Evolutionary conservation across 148 eudicot genomes (phyloP).

Genomic region (Chenopodium quinoa): DNA sequence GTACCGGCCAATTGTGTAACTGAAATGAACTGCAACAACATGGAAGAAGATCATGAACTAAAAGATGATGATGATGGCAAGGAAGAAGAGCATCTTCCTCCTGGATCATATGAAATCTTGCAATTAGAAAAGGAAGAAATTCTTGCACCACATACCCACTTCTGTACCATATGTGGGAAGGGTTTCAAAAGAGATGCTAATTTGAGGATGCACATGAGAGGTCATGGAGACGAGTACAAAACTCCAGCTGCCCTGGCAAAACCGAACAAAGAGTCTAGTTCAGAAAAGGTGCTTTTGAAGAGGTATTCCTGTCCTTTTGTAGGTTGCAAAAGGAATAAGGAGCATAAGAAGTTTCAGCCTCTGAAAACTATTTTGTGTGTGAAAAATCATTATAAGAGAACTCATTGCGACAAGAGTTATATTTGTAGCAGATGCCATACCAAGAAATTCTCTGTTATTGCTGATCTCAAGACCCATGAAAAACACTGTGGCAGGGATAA

Average conservation of each 20-base stretch:
- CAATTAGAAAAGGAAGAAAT: slow-evolving; percentile 95
- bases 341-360: slow-evolving; percentile 91
- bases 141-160: slow-evolving; percentile 96
- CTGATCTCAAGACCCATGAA: slow-evolving; percentile 95
- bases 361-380: slow-evolving; percentile 88
- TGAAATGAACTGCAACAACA: slow-evolving; percentile 37
- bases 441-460: slow-evolving; percentile 89
- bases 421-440: slow-evolving; percentile 86
- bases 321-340: slow-evolving; percentile 94
- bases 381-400: slow-evolving; percentile 92
- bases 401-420: slow-evolving; percentile 92
- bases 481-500: slow-evolving; percentile 95
- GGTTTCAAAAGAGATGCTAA: slow-evolving; percentile 98
- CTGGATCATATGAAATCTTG: slow-evolving; percentile 83
- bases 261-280: slow-evolving; percentile 65
- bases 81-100: slow-evolving; percentile 89
- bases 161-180: slow-evolving; percentile 89
- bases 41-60: slow-evolving; percentile 65
- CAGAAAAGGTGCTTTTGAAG: slow-evolving; percentile 66
- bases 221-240: slow-evolving; percentile 93
- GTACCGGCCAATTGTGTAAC: slow-evolving; percentile 25
- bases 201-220: slow-evolving; percentile 96
- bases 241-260: slow-evolving; percentile 93
- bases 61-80: slow-evolving; percentile 85
- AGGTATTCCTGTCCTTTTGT: slow-evolving; percentile 85